Evolutionary conservation across 2,329 filamentous ascomycete genomes (phyloP).

Genomic region (Cryphonectria nitschkei): DNA sequence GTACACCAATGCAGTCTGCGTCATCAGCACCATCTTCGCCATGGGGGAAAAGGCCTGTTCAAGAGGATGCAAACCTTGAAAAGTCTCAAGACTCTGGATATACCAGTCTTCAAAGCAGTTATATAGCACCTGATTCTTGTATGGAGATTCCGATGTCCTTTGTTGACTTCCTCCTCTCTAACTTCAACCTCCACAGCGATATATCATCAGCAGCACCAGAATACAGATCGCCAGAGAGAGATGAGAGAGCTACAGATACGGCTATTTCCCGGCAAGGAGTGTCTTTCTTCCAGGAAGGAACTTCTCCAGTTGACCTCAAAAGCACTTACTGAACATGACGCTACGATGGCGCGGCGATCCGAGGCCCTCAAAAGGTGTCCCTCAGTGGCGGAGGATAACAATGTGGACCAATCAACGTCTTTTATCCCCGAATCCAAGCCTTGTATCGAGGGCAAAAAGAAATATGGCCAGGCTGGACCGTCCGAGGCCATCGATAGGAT

Average conservation of each 20-base stretch:
- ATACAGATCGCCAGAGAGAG: neutral
- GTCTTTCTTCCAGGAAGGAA: neutral
- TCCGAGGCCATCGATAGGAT: neutral
- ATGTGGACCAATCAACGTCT: neutral
- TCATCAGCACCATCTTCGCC: neutral
- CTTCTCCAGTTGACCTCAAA: neutral
- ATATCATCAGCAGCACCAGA: neutral
- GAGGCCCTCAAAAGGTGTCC: neutral
- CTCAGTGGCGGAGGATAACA: neutral
- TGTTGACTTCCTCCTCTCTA: neutral
- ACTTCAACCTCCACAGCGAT: neutral
- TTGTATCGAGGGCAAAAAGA: neutral
- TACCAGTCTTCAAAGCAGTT: neutral
- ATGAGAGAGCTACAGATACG: neutral
- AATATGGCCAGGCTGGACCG: neutral
- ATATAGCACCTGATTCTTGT: neutral
- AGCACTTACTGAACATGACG: neutral
- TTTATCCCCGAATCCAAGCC: neutral
- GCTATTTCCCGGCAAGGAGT: no score
- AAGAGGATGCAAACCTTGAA: neutral
- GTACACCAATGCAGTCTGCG: neutral
- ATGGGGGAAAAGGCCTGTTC: neutral
- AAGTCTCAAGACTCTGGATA: neutral
- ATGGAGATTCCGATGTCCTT: neutral
- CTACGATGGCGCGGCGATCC: neutral